Base-by-base conservation (phyloP, 2,329 filamentous ascomycete species). In the Talaromyces sp. region DNA sequence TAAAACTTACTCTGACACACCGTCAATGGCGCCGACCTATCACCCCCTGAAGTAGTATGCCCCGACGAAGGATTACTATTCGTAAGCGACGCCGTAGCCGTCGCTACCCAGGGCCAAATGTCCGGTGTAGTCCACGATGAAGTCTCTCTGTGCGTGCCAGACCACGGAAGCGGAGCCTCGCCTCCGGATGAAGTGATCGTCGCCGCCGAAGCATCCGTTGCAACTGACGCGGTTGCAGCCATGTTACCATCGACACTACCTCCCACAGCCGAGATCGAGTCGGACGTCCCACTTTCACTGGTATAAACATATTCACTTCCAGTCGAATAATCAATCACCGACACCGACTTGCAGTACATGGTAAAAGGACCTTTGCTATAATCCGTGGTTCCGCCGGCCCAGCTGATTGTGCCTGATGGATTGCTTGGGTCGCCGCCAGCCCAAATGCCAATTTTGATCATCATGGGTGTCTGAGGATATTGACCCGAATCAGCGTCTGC, bases 401-500 rank as follows among this genome's bases (percentile, higher is more conserved):
- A 99, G 69, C 81, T 71, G 72, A 98, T 92, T 17, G 94, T 98
- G 65, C 95, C 95, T 15, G 84, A 77, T 0, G 88, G 74, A 77
- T 98, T 97, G 33, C 83, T 84, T 0, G 92, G 79, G 77, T 98
- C 95, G 70, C 95, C 95, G 73, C 93, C 95, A 62, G 92, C 89
- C 95, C 95, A 99, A 64, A 90, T 83, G 67, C 95, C 95, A 71
- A 98, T 88, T 79, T 94, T 96, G 80, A 98, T 81, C 79, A 93
- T 90, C 92, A 97, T 97, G 3, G 95, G 95, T 0, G 93, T 93
- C 80, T 99, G 95, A 8, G 95, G 95, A 75, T 96, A 99, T 78
- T 96, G 91, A 68, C 74, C 73, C 45, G 84, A 74, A 67, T 89
- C 86, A 66, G 93, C 91, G 61, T 91, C 88, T 59, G 80, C 83